Percentiles rank a stretch among this genome's conserved stretches.
Conservation (phyloP, 2,329 filamentous ascomycete genomes). For the Daldinia sp. region DNA sequence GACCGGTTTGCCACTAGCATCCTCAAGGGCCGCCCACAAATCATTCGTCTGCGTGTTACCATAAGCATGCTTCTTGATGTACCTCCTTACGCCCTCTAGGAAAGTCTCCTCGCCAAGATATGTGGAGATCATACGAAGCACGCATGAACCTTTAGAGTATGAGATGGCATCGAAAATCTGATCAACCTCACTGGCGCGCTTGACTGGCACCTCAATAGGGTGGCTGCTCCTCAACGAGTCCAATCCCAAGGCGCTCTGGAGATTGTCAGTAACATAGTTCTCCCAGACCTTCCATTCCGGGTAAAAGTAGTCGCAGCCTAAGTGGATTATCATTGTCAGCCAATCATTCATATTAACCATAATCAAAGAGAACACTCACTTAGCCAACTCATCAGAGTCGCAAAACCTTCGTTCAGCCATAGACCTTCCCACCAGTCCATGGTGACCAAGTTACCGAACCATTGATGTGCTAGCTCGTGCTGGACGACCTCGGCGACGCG, state of each 20-base stretch:
- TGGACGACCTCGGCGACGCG: constrained; percentile 94
- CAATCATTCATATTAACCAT: constrained; percentile 13
- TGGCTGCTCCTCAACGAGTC: constrained; percentile 95
- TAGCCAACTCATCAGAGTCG: constrained; percentile 88
- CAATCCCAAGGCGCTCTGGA: constrained; percentile 85
- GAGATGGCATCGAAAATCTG: constrained; percentile 99
- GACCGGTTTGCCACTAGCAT: constrained; percentile 91
- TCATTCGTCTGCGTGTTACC: constrained; percentile 92
- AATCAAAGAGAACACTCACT: constrained; percentile 42
- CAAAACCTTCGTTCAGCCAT: constrained; percentile 95
- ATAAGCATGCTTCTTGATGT: constrained; percentile 96
- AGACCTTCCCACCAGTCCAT: constrained; percentile 99
- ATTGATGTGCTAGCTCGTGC: constrained; percentile 96
- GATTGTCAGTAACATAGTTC: constrained; percentile 89
- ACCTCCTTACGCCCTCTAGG: constrained; percentile 88
- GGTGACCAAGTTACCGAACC: constrained; percentile 97
- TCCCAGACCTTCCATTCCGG: constrained; percentile 99
- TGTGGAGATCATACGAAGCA: constrained; percentile 96
- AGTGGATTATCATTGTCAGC: constrained; percentile 59
- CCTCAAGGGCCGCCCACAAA: constrained; percentile 85
- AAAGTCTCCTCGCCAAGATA: constrained; percentile 93
- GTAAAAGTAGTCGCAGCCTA: constrained; percentile 87
- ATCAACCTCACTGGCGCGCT: constrained; percentile 94
- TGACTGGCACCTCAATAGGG: constrained; percentile 95
- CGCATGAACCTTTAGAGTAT: constrained; percentile 95